Evolutionary conservation across 805 yeast species (phyloP), one percentile per base, ranked within the genome.

Genomic region (Wickerhamiella brachini): DNA sequence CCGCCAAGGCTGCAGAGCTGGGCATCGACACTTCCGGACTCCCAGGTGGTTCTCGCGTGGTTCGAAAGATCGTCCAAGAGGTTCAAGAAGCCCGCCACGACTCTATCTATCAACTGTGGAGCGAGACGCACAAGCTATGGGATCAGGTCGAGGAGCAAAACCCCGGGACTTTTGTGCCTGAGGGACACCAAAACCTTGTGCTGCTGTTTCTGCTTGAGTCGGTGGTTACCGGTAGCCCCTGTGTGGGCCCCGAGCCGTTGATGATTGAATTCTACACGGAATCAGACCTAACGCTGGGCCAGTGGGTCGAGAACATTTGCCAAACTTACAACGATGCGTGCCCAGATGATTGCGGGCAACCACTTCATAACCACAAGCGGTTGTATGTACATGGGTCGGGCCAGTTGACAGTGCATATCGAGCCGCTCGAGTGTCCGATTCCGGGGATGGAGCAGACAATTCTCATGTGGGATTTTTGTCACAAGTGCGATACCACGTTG

Each of bases 391-490:
- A 89, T 65, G 95, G 95, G 0, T 70, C 75, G 44, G 95, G 90
- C 1, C 82, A 85, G 54, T 75, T 93, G 13, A 95, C 83, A 59
- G 81, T 89, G 39, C 73, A 79, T 15, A 74, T 87, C 21, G 95
- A 86, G 60, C 73, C 71, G 51, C 71, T 74, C 44, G 74, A 77
- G 22, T 73, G 80, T 24, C 70, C 76, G 15, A 62, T 79, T 1
- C 80, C 83, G 1, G 83, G 81, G 2, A 62, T 78, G 44, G 79
- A 79, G 53, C 76, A 83, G 62, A 79, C 81, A 12, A 79, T 94
- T 43, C 68, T 88, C 50, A 83, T 89, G 71, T 93, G 98, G 98
- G 85, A 95, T 62, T 80, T 76, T 57, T 93, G 99, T 65, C 85
- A 83, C 52, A 73, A 72, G 48, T 93, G 99, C 64, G 77, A 80